Percentiles rank a stretch among this genome's conserved stretches.
phyloP scores from a whole-genome alignment of 2,329 filamentous ascomycete genomes.

The Calonectria ilicicola region DNA sequence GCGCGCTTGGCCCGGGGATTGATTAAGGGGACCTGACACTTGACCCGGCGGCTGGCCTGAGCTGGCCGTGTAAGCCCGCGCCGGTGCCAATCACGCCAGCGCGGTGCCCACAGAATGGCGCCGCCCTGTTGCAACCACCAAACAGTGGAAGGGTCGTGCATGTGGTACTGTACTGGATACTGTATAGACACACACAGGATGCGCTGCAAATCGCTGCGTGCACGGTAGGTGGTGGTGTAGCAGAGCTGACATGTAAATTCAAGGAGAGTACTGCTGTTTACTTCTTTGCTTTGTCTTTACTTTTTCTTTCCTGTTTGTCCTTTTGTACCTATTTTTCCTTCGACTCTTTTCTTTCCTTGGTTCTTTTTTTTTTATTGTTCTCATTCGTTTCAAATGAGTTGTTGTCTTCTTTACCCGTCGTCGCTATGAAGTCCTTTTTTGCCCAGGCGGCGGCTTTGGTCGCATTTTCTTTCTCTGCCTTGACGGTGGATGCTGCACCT shows the following conservation, averaged over 20 bases:
- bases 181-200: neutral
- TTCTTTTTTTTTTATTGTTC: neutral
- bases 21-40: neutral
- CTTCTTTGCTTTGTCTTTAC: neutral
- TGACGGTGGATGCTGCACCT: neutral
- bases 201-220: neutral
- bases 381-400: neutral
- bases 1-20: neutral
- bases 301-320: no score
- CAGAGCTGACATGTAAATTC: neutral
- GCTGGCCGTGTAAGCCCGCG: neutral
- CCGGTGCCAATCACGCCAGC: neutral
- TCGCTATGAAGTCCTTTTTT: neutral
- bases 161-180: neutral
- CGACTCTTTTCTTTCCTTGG: no score
- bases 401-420: neutral
- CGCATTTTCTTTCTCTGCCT: neutral
- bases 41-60: neutral
- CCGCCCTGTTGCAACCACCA: neutral
- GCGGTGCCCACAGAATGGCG: neutral
- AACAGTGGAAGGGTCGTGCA: neutral
- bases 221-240: neutral
- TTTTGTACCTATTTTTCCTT: no score
- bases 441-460: neutral
- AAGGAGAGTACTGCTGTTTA: neutral